A percentile compares a stretch with the other conserved stretches of the same genome.
These are phyloP conservation scores for Cordyceps javanica DNA, from an alignment of 2,329 filamentous ascomycete genomes.

Conservation along the genomic window DNA sequence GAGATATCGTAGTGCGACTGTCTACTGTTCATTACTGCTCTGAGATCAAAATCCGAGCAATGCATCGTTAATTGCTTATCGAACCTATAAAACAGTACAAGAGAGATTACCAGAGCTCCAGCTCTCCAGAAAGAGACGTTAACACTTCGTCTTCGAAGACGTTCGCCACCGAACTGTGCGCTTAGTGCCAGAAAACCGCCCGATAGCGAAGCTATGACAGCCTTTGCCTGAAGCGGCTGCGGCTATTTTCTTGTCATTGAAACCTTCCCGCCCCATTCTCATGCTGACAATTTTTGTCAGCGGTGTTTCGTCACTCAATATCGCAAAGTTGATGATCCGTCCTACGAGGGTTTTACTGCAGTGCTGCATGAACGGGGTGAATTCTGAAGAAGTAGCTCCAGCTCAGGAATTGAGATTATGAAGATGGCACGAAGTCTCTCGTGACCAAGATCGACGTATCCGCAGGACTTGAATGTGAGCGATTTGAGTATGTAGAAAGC, in stretches of 20 bases:
- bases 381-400: neutral
- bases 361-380: slow-evolving; percentile 29
- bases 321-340: slow-evolving; percentile 26
- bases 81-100: too few species aligned
- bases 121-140: too few species aligned
- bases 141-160: too few species aligned
- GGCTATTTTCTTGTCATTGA: slow-evolving; percentile 28
- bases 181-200: slow-evolving; percentile 19
- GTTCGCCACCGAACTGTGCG: too few species aligned
- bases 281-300: slow-evolving; percentile 29
- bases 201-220: slow-evolving; percentile 28
- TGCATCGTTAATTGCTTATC: too few species aligned
- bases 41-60: neutral
- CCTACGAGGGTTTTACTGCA: slow-evolving; percentile 31
- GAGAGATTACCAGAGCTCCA: too few species aligned
- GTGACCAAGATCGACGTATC: slow-evolving; percentile 45
- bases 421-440: slow-evolving; percentile 23
- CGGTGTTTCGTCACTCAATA: slow-evolving; percentile 22
- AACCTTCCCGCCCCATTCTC: slow-evolving; percentile 29
- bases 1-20: neutral
- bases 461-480: slow-evolving; percentile 54
- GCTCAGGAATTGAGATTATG: neutral
- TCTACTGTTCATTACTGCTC: neutral
- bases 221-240: slow-evolving; percentile 31
- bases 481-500: slow-evolving; percentile 25